Conservation (phyloP, 129 eudicot genomes). For the carrot (Daucus carota) region DH1_v3.0 NC_030386.2:36331001-36331500, state of each 20-base stretch:
- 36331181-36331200: constrained; percentile 38
- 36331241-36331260: constrained; percentile 36
- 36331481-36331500: constrained; percentile 11
- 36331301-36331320: constrained; percentile 26
- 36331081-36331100: background rate
- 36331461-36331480: background rate
- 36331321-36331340: constrained; percentile 73
- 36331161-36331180: background rate
- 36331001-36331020: background rate
- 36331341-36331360: constrained; percentile 72
- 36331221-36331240: constrained; percentile 61
- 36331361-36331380: constrained; percentile 75
- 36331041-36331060: background rate
- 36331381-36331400: constrained; percentile 81
- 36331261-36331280: constrained; percentile 68
- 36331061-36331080: background rate
- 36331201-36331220: constrained; percentile 33
- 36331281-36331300: constrained; percentile 43
- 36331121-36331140: background rate
- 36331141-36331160: background rate
- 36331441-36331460: background rate
- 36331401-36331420: constrained; percentile 19
- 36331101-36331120: background rate
- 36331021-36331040: background rate
- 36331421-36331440: background rate